Conservation (phyloP, 2,329 filamentous ascomycete genomes). For the Xylariaceae sp. region DNA sequence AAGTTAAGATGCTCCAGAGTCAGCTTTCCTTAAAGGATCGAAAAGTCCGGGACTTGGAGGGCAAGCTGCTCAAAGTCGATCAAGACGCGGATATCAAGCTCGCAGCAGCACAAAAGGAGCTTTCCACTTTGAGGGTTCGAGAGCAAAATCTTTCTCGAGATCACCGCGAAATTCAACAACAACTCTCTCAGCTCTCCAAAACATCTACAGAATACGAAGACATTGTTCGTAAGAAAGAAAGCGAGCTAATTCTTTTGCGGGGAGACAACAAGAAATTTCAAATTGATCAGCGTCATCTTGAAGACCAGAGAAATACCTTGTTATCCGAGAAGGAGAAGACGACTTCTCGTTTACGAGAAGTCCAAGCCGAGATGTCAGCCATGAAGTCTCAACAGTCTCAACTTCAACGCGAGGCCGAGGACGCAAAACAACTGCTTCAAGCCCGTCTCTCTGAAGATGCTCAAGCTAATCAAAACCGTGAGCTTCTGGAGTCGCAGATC, state of each 20-base stretch:
- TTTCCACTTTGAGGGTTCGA: conserved; percentile 68
- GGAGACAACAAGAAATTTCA: conserved; percentile 81
- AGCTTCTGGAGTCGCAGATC: conserved; percentile 81
- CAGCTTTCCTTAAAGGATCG: conserved; percentile 85
- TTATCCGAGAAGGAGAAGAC: conserved; percentile 75
- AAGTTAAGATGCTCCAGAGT: conserved; percentile 87
- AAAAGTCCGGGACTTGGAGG: conserved; percentile 83
- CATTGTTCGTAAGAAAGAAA: conserved; percentile 87
- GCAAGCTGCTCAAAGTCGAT: conserved; percentile 76
- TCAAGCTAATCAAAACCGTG: conserved; percentile 75
- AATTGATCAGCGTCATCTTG: conserved; percentile 71
- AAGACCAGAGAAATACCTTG: conserved; percentile 71
- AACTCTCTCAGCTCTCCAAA: conserved; percentile 80
- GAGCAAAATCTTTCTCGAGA: conserved; percentile 75
- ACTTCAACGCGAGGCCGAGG: conserved; percentile 81
- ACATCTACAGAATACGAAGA: conserved; percentile 96
- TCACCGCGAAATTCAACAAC: conserved; percentile 76
- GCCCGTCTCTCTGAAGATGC: conserved; percentile 86
- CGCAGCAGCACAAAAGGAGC: conserved; percentile 71
- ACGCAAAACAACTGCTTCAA: conserved; percentile 82
- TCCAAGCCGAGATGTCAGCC: conserved; percentile 83
- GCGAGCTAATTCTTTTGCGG: conserved; percentile 80
- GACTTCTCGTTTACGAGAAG: conserved; percentile 69
- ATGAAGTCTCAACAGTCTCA: conserved; percentile 81
- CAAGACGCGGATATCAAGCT: conserved; percentile 88